Conservation (phyloP, 805 yeast species). For the Kluyveromyces siamensis region DNA sequence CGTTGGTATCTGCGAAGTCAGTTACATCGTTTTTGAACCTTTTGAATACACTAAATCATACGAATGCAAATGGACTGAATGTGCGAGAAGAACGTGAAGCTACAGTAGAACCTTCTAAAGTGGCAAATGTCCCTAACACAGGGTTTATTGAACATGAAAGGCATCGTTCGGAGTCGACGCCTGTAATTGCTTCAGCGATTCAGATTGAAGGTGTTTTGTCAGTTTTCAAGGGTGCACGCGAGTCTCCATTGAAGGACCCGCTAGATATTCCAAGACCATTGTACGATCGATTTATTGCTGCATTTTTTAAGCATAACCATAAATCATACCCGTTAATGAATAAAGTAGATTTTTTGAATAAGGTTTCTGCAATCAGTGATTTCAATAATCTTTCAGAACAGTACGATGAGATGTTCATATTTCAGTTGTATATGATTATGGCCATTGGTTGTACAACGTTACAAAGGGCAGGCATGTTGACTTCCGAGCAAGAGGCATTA, state of each 20-base stretch:
- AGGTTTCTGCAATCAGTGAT: conserved; percentile 24
- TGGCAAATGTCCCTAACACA: neutral
- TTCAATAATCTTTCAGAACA: conserved; percentile 24
- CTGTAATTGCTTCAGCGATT: conserved; percentile 21
- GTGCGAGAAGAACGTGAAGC: neutral
- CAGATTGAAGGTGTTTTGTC: conserved; percentile 26
- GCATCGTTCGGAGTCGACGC: conserved; percentile 16
- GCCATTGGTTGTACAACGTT: conserved; percentile 48
- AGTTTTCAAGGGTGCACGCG: conserved; percentile 24
- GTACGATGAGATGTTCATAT: conserved; percentile 25
- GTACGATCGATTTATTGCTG: conserved; percentile 32
- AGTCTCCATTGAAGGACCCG: conserved; percentile 19
- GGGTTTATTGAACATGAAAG: conserved; percentile 5
- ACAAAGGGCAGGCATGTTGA: conserved; percentile 32
- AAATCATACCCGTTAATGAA: conserved; percentile 37
- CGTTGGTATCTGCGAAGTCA: conserved; percentile 1
- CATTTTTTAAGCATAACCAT: conserved; percentile 38
- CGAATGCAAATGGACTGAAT: neutral
- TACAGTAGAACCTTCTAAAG: neutral
- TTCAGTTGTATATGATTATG: conserved; percentile 43
- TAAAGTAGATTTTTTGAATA: conserved; percentile 29
- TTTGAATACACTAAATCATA: conserved; percentile 2
- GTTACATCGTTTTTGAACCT: conserved; percentile 1
- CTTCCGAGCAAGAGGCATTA: conserved; percentile 29
- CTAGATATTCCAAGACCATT: conserved; percentile 26